Conservation (phyloP, 371 early-diverging fungal genomes). For the Coemansia sp. region DNA sequence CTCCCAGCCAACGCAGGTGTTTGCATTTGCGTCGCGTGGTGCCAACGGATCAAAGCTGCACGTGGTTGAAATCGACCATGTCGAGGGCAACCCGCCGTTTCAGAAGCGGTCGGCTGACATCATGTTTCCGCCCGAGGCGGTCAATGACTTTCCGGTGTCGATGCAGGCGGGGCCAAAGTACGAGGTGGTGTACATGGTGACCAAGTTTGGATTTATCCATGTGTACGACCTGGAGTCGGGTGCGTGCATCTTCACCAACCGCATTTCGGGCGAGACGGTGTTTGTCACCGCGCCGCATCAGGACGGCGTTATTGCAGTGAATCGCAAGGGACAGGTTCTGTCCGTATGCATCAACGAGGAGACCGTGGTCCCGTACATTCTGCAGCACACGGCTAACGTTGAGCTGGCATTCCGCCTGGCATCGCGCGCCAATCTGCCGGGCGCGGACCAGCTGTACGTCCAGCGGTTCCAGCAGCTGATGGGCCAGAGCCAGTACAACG, state of each 20-base stretch:
- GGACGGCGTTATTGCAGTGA: conserved; percentile 91
- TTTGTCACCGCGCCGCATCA: conserved; percentile 95
- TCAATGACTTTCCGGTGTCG: conserved; percentile 93
- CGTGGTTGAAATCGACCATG: conserved; percentile 95
- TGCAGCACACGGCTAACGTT: conserved; percentile 77
- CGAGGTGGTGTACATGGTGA: conserved; percentile 90
- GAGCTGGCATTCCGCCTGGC: conserved; percentile 92
- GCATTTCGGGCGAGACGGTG: conserved; percentile 95
- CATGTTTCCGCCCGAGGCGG: conserved; percentile 94
- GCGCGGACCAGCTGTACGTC: conserved; percentile 90
- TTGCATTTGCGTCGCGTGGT: conserved; percentile 89
- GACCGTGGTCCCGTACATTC: conserved; percentile 85
- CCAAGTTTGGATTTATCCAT: conserved; percentile 97
- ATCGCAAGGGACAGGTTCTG: conserved; percentile 96
- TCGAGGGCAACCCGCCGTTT: conserved; percentile 86
- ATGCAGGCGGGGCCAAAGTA: conserved; percentile 94
- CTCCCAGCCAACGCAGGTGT: conserved; percentile 77
- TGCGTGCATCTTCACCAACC: conserved; percentile 92
- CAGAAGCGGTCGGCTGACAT: conserved; percentile 91
- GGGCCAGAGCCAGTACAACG: conserved; percentile 72
- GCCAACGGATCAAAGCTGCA: conserved; percentile 80
- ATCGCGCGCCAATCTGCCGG: conserved; percentile 87
- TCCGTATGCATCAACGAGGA: conserved; percentile 89
- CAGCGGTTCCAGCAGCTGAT: conserved; percentile 86
- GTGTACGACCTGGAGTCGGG: conserved; percentile 94